A percentile compares a stretch with the other conserved stretches of the same genome.
These are phyloP conservation scores for Artemisia princeps DNA, from an alignment of 140 eudicot species.

Conservation along the genomic window DNA sequence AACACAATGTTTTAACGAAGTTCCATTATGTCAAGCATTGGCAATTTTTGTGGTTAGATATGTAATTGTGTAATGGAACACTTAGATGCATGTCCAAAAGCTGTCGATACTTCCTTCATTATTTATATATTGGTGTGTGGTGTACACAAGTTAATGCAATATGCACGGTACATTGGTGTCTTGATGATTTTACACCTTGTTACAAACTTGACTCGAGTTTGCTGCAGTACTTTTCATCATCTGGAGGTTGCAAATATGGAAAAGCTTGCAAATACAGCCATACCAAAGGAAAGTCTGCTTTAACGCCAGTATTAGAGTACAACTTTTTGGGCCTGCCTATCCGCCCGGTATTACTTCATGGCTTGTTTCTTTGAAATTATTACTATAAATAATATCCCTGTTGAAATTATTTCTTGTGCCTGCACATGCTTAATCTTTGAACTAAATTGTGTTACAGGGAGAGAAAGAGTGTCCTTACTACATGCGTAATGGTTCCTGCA, in stretches of 20 bases:
- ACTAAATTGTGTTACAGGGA: conserved; percentile 43
- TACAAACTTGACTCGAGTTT: conserved; percentile 23
- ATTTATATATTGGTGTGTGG: background rate
- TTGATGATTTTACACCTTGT: conserved; percentile 17
- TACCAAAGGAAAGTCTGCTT: conserved; percentile 40
- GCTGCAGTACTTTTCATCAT: conserved; percentile 69
- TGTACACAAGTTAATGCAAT: conserved; percentile 11
- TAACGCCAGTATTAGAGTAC: conserved; percentile 38
- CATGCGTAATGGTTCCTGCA: conserved; percentile 94
- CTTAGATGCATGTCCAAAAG: too few relatives aligned
- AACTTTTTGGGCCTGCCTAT: conserved; percentile 90
- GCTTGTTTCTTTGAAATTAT: conserved; percentile 1
- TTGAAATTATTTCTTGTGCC: background rate
- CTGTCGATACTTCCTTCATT: background rate
- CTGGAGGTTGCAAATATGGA: conserved; percentile 81
- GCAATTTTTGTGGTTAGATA: too few relatives aligned
- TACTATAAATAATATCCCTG: conserved; percentile 1
- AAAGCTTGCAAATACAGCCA: conserved; percentile 71
- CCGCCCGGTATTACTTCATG: conserved; percentile 48
- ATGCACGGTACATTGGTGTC: conserved; percentile 3
- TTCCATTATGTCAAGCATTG: too few relatives aligned
- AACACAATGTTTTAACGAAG: too few relatives aligned
- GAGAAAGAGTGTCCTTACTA: conserved; percentile 85
- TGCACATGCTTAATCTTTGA: background rate
- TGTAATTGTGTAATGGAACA: too few relatives aligned